These are phyloP conservation scores for Acacia concinna DNA, from an alignment of 331 rosid species.

Conservation along the genomic window DNA sequence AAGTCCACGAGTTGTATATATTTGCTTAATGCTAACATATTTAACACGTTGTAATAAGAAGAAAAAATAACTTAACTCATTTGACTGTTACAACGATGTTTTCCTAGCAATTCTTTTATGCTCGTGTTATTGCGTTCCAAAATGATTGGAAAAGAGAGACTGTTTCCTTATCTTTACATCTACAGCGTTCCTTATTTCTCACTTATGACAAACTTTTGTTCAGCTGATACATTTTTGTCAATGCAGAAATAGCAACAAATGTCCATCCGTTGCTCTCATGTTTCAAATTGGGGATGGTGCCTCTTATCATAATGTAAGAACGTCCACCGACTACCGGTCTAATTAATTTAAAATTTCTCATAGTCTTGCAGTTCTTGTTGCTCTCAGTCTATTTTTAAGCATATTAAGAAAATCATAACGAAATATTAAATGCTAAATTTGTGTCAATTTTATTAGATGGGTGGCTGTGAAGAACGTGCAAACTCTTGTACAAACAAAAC, in stretches of 20 bases:
- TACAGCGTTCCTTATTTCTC: not conserved
- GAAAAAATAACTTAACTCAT: not conserved
- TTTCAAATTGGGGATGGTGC: slow-evolving; percentile 83
- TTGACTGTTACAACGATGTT: not conserved
- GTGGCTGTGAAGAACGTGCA: slow-evolving; percentile 76
- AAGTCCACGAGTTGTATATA: not conserved
- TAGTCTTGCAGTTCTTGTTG: slow-evolving; percentile 12
- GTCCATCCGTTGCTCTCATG: slow-evolving; percentile 96
- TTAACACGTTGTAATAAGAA: not conserved
- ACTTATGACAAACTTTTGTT: slow-evolving; percentile 25
- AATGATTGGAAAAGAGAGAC: slow-evolving; percentile 19
- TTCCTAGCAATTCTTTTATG: not conserved
- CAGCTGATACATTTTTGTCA: slow-evolving; percentile 24
- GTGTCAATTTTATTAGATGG: slow-evolving; percentile 65
- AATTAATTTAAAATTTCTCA: not conserved
- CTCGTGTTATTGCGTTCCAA: slow-evolving; percentile 1
- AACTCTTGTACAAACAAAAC: slow-evolving; percentile 76
- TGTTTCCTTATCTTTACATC: not conserved
- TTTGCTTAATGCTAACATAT: not conserved
- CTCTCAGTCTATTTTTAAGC: slow-evolving; percentile 10
- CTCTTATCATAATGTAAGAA: slow-evolving; percentile 76
- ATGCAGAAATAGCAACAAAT: slow-evolving; percentile 64
- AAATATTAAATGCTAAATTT: slow-evolving; percentile 15
- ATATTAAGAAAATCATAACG: not conserved
- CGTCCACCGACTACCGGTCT: slow-evolving; percentile 4